These are phyloP conservation scores for Nakaseomyces bracarensis DNA, from an alignment of 1,139 yeast genomes.

Conservation along the genomic window DNA sequence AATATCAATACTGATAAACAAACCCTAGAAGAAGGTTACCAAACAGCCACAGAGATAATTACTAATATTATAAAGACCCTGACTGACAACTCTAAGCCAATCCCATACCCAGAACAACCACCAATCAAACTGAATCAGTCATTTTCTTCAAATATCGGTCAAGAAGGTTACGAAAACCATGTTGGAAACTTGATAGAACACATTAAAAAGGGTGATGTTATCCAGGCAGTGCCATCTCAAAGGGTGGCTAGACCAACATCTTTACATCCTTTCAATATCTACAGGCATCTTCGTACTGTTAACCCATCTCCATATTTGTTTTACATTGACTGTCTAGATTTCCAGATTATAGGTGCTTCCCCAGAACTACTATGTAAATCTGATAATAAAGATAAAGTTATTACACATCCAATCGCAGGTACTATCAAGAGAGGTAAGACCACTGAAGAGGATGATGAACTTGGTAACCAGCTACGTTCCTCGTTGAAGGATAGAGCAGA, in stretches of 20 bases:
- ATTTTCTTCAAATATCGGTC: conserved; percentile 83
- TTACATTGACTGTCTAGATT: conserved; percentile 82
- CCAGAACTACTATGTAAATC: conserved; percentile 87
- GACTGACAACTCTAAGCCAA: conserved; percentile 35
- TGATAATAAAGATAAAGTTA: conserved; percentile 60
- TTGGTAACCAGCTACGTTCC: conserved; percentile 66
- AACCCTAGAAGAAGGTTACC: conserved; percentile 44
- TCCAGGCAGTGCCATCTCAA: conserved; percentile 97
- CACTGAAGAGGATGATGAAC: conserved; percentile 77
- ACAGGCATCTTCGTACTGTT: conserved; percentile 86
- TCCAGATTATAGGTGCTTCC: conserved; percentile 94
- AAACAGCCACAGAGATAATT: conserved; percentile 49
- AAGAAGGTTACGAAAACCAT: conserved; percentile 81
- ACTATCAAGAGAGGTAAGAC: conserved; percentile 87
- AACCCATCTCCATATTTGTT: conserved; percentile 96
- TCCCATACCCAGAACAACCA: conserved; percentile 57
- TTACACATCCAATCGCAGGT: conserved; percentile 97
- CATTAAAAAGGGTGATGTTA: conserved; percentile 82
- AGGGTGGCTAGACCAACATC: conserved; percentile 92
- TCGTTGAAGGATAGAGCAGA: conserved; percentile 92
- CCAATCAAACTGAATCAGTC: conserved; percentile 55
- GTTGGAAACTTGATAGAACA: conserved; percentile 70
- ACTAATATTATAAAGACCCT: conserved; percentile 43
- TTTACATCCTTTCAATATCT: conserved; percentile 91
- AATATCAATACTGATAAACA: conserved; percentile 47